These are phyloP conservation scores for Cladophialophora bantiana DNA, from an alignment of 2,329 filamentous ascomycete genomes.

Conservation along the genomic window DNA sequence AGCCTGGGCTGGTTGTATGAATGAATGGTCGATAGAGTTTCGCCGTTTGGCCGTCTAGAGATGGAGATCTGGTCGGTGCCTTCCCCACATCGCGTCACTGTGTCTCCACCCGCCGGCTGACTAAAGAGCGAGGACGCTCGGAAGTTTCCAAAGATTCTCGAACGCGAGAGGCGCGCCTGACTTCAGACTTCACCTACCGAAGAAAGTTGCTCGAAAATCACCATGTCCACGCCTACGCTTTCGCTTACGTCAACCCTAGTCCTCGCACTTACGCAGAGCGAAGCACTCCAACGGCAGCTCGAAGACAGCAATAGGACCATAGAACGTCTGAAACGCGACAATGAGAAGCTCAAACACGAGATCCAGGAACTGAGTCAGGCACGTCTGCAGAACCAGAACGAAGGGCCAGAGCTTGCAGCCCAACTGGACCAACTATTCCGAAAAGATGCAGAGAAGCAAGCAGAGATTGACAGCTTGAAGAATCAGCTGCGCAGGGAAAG, in stretches of 20 bases:
- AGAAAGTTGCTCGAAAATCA: not conserved
- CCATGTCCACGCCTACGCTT: not conserved
- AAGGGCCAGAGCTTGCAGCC: slow-evolving; percentile 7
- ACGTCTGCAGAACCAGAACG: not conserved
- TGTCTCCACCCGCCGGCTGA: not conserved
- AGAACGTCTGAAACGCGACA: slow-evolving; percentile 42
- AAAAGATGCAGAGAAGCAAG: slow-evolving; percentile 38
- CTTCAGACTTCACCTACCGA: not conserved
- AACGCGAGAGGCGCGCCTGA: not conserved
- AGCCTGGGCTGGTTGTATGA: not conserved
- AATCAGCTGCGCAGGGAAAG: slow-evolving; percentile 30
- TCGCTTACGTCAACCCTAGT: slow-evolving; percentile 27
- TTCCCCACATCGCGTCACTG: not conserved
- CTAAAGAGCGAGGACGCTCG: not conserved
- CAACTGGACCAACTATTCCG: slow-evolving; percentile 38
- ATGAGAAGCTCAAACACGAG: slow-evolving; percentile 44
- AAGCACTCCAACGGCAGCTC: slow-evolving; percentile 39
- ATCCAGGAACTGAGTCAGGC: slow-evolving; percentile 24
- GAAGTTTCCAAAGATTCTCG: no score
- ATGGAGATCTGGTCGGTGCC: not conserved
- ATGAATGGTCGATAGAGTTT: not conserved
- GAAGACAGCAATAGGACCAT: slow-evolving; percentile 24
- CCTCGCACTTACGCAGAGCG: slow-evolving; percentile 41
- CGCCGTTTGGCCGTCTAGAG: not conserved
- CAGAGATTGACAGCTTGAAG: slow-evolving; percentile 37